Conservation (phyloP, 495 filamentous ascomycete species). For the Neurospora discreta region DNA sequence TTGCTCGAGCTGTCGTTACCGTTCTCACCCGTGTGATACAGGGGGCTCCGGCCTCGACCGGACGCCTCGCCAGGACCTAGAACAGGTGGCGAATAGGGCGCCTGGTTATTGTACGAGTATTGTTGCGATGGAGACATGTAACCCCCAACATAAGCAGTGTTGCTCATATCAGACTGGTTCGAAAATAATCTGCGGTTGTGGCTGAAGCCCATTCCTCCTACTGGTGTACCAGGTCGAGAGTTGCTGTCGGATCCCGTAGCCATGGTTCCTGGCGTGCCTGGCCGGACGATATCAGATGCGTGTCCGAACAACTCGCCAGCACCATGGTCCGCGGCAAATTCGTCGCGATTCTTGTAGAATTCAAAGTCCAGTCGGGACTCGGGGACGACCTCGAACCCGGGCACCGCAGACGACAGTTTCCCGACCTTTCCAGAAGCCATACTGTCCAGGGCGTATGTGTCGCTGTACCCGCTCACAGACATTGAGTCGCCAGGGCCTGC, state of each 20-base stretch:
- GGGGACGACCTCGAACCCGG: conserved; percentile 77
- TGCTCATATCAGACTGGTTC: conserved; percentile 9
- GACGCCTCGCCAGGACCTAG: conserved; percentile 6
- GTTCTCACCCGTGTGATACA: conserved; percentile 32
- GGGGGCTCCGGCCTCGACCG: conserved; percentile 21
- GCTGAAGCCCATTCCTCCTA: conserved; percentile 25
- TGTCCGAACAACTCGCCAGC: conserved; percentile 65
- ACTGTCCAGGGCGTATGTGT: conserved; percentile 58
- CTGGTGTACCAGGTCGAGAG: conserved; percentile 33
- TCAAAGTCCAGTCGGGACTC: conserved; percentile 88
- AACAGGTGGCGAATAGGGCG: conserved; percentile 4
- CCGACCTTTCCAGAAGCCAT: conserved; percentile 73
- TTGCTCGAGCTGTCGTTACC: conserved; percentile 35
- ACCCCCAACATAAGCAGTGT: conserved; percentile 11
- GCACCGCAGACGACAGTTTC: conserved; percentile 39
- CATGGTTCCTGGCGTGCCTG: conserved; percentile 52
- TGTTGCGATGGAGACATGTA: conserved; percentile 11
- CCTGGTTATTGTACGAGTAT: conserved; percentile 5
- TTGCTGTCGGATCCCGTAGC: conserved; percentile 22
- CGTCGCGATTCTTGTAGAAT: conserved; percentile 77
- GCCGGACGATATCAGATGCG: conserved; percentile 53
- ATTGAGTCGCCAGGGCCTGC: conserved; percentile 44
- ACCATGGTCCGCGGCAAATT: conserved; percentile 81
- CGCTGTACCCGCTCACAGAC: conserved; percentile 56
- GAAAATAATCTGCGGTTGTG: conserved; percentile 7